Percentiles rank a stretch among this genome's conserved stretches.
These are phyloP conservation scores for Globisporangium rhizosaccharum DNA, from an alignment of 352 stramenopile genomes.

Conservation along the genomic window DNA sequence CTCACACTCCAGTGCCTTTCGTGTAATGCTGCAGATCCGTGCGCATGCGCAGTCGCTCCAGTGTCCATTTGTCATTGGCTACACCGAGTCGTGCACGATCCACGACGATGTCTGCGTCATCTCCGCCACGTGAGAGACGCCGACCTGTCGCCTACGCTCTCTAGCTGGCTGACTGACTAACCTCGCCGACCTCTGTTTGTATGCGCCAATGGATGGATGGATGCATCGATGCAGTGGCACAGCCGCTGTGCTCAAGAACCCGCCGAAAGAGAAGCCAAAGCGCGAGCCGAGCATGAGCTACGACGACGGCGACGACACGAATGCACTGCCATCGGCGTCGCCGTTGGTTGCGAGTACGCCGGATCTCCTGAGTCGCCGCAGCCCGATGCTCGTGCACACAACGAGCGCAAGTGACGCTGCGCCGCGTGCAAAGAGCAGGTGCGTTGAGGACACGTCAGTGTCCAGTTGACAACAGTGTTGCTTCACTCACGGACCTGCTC, in stretches of 20 bases:
- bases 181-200: not conserved
- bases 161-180: not conserved
- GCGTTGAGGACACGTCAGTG: not conserved
- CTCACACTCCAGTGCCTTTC: not conserved
- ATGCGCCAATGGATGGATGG: too few species aligned
- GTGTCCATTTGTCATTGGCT: conserved; percentile 95
- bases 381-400: conserved; percentile 36
- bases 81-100: conserved; percentile 95
- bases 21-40: conserved; percentile 61
- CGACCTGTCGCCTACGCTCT: not conserved
- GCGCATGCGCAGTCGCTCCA: conserved; percentile 95
- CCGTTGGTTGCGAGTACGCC: conserved; percentile 27
- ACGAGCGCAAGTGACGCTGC: conserved; percentile 11
- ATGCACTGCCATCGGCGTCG: conserved; percentile 19
- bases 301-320: conserved; percentile 31
- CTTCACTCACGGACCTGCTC: not conserved
- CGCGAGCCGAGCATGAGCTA: conserved; percentile 37
- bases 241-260: conserved; percentile 74
- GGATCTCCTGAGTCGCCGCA: conserved; percentile 39
- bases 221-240: conserved; percentile 37
- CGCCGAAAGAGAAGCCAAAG: conserved; percentile 27
- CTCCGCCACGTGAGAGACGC: conserved; percentile 83
- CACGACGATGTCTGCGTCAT: conserved; percentile 97
- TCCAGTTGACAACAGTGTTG: not conserved
- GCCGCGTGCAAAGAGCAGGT: conserved; percentile 3